Conservation (phyloP, 2,329 filamentous ascomycete species). For the Cucurbitaria berberidis region DNA sequence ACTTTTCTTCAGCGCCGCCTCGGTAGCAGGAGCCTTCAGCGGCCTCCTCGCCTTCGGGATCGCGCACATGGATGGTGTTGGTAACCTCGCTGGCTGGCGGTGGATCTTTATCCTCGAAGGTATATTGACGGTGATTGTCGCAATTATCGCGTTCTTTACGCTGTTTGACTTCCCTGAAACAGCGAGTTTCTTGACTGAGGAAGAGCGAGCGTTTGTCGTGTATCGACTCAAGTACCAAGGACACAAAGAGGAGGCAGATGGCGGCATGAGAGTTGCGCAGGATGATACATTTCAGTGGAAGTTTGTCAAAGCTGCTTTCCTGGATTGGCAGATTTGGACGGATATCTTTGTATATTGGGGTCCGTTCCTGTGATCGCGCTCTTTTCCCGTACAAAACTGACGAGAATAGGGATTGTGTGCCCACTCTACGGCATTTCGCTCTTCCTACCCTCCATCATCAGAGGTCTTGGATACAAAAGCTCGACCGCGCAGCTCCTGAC, state of each 20-base stretch:
- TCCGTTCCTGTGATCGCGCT: conserved; percentile 44
- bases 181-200: conserved; percentile 61
- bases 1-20: conserved; percentile 65
- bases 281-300: conserved; percentile 72
- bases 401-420: conserved; percentile 45
- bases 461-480: conserved; percentile 48
- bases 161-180: conserved; percentile 69
- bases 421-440: conserved; percentile 47
- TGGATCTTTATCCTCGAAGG: conserved; percentile 48
- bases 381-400: conserved; percentile 5
- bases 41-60: conserved; percentile 65
- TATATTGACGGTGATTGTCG: conserved; percentile 45
- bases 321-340: conserved; percentile 56
- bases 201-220: conserved; percentile 63
- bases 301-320: conserved; percentile 52
- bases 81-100: conserved; percentile 45
- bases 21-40: conserved; percentile 65
- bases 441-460: conserved; percentile 57
- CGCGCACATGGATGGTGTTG: conserved; percentile 65
- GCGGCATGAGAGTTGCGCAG: conserved; percentile 71
- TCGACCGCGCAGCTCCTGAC: conserved; percentile 52
- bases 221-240: conserved; percentile 61
- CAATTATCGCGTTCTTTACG: conserved; percentile 54
- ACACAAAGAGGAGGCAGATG: conserved; percentile 55
- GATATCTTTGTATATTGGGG: conserved; percentile 69